A percentile compares a stretch with the other conserved stretches of the same genome.
Evolutionary conservation across 805 yeast species (phyloP).

Genomic region (Zygosaccharomyces bailii): DNA sequence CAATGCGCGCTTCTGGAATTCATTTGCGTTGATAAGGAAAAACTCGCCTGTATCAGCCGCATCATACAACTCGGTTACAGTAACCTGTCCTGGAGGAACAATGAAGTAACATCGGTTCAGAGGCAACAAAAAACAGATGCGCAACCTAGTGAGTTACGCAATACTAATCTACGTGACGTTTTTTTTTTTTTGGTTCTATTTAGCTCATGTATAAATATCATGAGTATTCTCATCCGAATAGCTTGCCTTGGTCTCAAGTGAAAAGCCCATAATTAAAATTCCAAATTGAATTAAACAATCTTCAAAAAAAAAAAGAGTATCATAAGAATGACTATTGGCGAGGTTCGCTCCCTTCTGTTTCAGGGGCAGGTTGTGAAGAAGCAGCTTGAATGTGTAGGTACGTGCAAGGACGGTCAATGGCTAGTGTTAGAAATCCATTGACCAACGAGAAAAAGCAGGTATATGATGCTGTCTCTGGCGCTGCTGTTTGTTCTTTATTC

Average conservation of each 20-base stretch:
- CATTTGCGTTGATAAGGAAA: neutral
- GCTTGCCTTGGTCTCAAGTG: no score
- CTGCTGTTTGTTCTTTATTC: conserved; percentile 50
- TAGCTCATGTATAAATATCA: no score
- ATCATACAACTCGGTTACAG: no score
- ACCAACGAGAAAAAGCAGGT: conserved; percentile 33
- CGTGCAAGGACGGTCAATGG: conserved; percentile 9
- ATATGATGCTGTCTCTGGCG: conserved; percentile 48
- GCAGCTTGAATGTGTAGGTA: conserved; percentile 5
- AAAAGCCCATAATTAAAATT: no score
- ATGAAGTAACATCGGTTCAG: no score
- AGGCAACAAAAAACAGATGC: no score
- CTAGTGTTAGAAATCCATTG: conserved; percentile 4
- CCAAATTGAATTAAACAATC: no score
- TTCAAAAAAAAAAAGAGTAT: neutral
- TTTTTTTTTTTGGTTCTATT: no score
- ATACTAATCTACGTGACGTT: no score
- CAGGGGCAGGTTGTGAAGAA: conserved; percentile 1
- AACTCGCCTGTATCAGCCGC: neutral
- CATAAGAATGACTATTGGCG: neutral
- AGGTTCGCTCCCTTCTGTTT: conserved; percentile 1
- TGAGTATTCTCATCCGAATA: no score
- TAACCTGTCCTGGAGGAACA: no score
- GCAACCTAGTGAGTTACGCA: no score
- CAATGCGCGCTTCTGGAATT: neutral